A percentile compares a stretch with the other conserved stretches of the same genome.
Evolutionary conservation across 2,329 filamentous ascomycete species (phyloP).

Genomic region (Byssoonygena ceratinophila): DNA sequence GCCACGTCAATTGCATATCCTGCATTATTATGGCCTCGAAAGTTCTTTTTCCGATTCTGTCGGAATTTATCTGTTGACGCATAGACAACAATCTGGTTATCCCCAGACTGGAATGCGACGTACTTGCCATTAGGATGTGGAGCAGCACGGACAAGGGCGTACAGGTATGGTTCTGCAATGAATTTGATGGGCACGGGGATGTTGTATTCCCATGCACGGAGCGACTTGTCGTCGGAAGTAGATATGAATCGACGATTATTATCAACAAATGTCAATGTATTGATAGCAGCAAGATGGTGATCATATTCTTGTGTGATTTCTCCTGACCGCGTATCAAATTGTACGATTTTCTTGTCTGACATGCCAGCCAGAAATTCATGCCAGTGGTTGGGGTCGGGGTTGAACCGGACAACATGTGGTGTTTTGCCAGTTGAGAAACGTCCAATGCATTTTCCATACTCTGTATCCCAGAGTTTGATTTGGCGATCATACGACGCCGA

Average conservation of each 20-base stretch:
- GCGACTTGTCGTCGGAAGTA: conserved; percentile 90
- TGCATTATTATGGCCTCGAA: conserved; percentile 89
- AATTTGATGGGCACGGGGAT: conserved; percentile 98
- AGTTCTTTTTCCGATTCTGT: conserved; percentile 94
- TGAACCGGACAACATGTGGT: conserved; percentile 88
- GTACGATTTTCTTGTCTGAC: conserved; percentile 98
- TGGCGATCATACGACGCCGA: conserved; percentile 87
- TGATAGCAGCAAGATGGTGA: conserved; percentile 93
- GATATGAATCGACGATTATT: conserved; percentile 93
- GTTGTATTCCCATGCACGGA: conserved; percentile 96
- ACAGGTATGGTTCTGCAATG: conserved; percentile 97
- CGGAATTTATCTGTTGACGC: conserved; percentile 90
- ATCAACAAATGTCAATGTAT: conserved; percentile 94
- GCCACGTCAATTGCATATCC: conserved; percentile 85
- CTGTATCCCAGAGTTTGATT: conserved; percentile 98
- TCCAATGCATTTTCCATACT: conserved; percentile 77
- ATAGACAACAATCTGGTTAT: conserved; percentile 97
- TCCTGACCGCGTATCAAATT: conserved; percentile 78
- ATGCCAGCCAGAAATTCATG: conserved; percentile 93
- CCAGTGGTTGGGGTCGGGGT: conserved; percentile 62
- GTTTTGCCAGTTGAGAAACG: conserved; percentile 92
- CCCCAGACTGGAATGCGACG: conserved; percentile 81
- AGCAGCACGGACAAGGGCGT: conserved; percentile 76
- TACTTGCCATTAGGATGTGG: conserved; percentile 86
- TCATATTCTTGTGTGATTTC: conserved; percentile 95